Evolutionary conservation across 148 eudicot species (phyloP).

Genomic region (Rhododendron henanense): DNA sequence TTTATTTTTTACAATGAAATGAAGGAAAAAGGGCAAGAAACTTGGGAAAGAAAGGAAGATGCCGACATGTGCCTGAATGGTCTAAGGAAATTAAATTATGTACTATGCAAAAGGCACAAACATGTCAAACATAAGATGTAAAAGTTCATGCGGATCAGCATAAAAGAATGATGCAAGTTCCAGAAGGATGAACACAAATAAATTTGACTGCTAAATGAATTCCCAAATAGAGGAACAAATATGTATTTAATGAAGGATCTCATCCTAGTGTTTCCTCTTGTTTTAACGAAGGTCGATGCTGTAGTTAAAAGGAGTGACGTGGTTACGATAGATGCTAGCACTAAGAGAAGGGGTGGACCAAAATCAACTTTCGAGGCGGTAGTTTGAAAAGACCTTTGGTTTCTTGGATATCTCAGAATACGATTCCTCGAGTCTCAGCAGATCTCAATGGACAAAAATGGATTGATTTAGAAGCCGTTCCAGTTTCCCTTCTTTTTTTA

Average conservation of each 20-base stretch:
- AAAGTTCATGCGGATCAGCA: not conserved
- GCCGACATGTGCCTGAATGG: not conserved
- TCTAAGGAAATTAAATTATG: not conserved
- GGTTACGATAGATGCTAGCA: not conserved
- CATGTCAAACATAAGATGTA: not conserved
- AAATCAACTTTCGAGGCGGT: not conserved
- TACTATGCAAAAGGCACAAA: not conserved
- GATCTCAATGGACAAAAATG: not conserved
- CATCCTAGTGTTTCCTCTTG: not conserved
- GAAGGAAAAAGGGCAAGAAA: not conserved
- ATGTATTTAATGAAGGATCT: not conserved
- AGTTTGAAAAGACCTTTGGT: not conserved
- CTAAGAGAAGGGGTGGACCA: not conserved
- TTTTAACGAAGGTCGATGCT: not conserved
- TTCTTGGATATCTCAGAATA: not conserved
- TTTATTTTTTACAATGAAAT: not conserved
- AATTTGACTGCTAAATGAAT: not conserved
- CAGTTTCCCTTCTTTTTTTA: too few species aligned
- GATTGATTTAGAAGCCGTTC: not conserved
- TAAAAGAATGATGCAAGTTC: not conserved
- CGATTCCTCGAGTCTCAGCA: not conserved
- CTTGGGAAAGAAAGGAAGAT: not conserved
- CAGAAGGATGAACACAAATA: not conserved
- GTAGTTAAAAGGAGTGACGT: not conserved
- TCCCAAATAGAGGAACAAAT: not conserved